Conservation (phyloP, 2,329 filamentous ascomycete genomes). For the Bipolaris gigantea region DNA sequence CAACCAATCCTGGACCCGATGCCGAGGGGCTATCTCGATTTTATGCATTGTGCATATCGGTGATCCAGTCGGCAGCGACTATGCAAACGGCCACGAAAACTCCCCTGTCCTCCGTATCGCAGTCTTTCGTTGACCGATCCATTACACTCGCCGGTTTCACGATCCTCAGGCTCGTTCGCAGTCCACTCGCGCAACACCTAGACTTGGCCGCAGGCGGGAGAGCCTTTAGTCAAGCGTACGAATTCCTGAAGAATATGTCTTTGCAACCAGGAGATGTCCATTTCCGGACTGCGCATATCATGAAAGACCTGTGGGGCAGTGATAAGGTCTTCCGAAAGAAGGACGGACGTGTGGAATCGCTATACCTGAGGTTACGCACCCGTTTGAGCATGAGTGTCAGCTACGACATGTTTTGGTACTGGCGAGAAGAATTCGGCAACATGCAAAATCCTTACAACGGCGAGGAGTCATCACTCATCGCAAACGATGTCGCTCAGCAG, state of each 20-base stretch:
- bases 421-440: slow-evolving; percentile 44
- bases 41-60: slow-evolving; percentile 39
- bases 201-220: slow-evolving; percentile 40
- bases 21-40: slow-evolving; percentile 34
- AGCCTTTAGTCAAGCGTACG: slow-evolving; percentile 36
- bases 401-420: slow-evolving; percentile 48
- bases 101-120: slow-evolving; percentile 32
- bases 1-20: slow-evolving; percentile 30
- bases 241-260: slow-evolving; percentile 39
- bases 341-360: slow-evolving; percentile 37
- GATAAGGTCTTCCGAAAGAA: slow-evolving; percentile 37
- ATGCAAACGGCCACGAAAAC: slow-evolving; percentile 27
- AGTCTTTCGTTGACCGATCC: slow-evolving; percentile 41
- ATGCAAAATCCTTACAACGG: slow-evolving; percentile 43
- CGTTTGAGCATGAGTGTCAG: slow-evolving; percentile 43
- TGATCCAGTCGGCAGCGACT: slow-evolving; percentile 29
- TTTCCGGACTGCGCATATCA: slow-evolving; percentile 33
- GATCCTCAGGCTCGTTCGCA: slow-evolving; percentile 38
- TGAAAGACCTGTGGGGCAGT: slow-evolving; percentile 42
- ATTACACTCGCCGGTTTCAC: slow-evolving; percentile 38
- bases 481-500: slow-evolving; percentile 28
- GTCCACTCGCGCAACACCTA: slow-evolving; percentile 35
- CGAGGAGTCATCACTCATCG: slow-evolving; percentile 28
- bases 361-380: slow-evolving; percentile 38
- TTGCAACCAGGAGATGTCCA: slow-evolving; percentile 40